These are phyloP conservation scores for Boletus edulis DNA, from an alignment of 768 basidiomycete species.

Conservation along the genomic window DNA sequence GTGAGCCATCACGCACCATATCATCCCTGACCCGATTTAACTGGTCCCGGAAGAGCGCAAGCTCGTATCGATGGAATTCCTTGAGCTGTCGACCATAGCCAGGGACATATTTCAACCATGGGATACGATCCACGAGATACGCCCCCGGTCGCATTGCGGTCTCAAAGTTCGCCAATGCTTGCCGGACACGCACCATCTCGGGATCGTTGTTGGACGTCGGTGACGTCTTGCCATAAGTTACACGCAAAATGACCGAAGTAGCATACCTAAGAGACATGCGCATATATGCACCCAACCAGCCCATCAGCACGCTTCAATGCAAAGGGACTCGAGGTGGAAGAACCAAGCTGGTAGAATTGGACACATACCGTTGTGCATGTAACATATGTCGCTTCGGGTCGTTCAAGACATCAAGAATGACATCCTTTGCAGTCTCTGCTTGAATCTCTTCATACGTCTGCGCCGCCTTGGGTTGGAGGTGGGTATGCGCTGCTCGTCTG, in stretches of 20 bases:
- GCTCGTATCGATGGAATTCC: conserved; percentile 49
- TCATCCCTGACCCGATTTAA: conserved; percentile 19
- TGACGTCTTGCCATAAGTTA: conserved; percentile 27
- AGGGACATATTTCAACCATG: conserved; percentile 45
- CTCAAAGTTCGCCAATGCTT: conserved; percentile 21
- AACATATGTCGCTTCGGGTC: conserved; percentile 9
- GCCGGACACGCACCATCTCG: conserved; percentile 15
- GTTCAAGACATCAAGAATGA: conserved; percentile 19
- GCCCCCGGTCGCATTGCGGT: conserved; percentile 32
- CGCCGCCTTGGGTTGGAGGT: conserved; percentile 50
- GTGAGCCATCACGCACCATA: neutral
- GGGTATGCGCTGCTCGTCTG: conserved; percentile 49
- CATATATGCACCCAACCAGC: neutral
- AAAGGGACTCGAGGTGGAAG: no score
- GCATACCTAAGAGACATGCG: conserved; percentile 16
- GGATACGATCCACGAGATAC: conserved; percentile 33
- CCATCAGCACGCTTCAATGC: neutral
- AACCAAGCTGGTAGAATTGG: no score
- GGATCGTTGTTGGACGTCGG: conserved; percentile 18
- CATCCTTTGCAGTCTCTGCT: conserved; percentile 26
- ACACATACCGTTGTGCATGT: conserved; percentile 16
- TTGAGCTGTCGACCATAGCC: conserved; percentile 53
- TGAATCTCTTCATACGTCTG: conserved; percentile 45
- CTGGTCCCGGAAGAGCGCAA: conserved; percentile 48
- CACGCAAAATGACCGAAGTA: conserved; percentile 17